phyloP scores from a whole-genome alignment of 805 yeast genomes.

The Komagataella phaffii region DNA sequence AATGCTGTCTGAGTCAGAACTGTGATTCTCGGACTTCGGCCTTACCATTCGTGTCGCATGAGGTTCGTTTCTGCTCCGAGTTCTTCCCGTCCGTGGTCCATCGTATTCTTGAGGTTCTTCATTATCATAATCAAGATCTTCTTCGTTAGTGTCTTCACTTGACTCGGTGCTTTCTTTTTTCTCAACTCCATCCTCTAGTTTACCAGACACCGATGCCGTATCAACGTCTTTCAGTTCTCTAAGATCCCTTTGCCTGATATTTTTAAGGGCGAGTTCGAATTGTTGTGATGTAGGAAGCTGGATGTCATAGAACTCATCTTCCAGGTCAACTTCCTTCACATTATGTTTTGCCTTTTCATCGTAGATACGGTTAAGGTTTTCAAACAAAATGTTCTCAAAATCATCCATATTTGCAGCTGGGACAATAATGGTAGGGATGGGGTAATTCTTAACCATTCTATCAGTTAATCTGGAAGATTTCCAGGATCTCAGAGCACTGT shows the following conservation, averaged over 20 bases:
- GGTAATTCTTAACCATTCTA: conserved; percentile 47
- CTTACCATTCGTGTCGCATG: neutral
- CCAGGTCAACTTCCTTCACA: conserved; percentile 9
- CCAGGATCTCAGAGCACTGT: conserved; percentile 46
- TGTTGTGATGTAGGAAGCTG: neutral
- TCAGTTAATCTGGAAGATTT: conserved; percentile 49
- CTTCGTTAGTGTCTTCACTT: neutral
- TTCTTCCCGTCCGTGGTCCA: neutral
- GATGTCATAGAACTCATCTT: conserved; percentile 5
- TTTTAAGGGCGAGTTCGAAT: neutral
- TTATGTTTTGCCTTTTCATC: conserved; percentile 5
- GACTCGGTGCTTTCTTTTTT: neutral
- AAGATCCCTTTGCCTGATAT: neutral
- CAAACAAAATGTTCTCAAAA: conserved; percentile 34
- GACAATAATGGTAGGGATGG: conserved; percentile 54
- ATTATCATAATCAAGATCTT: neutral
- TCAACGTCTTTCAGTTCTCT: neutral
- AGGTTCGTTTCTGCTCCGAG: neutral
- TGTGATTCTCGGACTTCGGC: neutral
- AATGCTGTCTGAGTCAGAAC: conserved; percentile 7
- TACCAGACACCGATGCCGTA: neutral
- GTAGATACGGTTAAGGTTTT: conserved; percentile 14
- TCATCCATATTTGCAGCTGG: conserved; percentile 44
- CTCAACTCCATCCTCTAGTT: neutral
- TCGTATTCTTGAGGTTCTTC: neutral